Conservation (phyloP, 306 rosid species). For the Quercus ilex region DNA sequence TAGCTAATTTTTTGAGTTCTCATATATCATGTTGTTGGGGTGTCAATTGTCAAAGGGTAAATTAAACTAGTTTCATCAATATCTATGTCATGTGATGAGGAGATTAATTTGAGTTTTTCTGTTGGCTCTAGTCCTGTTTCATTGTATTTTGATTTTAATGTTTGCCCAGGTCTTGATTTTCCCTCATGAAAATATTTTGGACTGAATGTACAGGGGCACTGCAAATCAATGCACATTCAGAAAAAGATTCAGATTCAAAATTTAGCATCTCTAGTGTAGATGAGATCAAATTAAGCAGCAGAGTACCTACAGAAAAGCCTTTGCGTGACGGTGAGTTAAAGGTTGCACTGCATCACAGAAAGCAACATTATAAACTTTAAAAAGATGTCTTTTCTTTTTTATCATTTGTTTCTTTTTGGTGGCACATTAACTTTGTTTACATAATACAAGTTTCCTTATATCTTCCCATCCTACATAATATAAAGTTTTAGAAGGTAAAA, state of each 20-base stretch:
- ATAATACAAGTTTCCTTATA: background rate
- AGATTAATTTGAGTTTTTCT: background rate
- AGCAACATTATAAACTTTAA: background rate
- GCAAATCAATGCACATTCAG: slow-evolving; percentile 20
- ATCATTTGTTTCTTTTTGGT: background rate
- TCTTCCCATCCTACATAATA: background rate
- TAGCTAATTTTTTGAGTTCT: slow-evolving; percentile 1
- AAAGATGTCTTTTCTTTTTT: background rate
- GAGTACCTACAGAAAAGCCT: slow-evolving; percentile 39
- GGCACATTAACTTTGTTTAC: background rate
- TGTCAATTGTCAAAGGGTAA: background rate
- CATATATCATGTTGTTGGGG: background rate
- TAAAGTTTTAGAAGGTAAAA: background rate
- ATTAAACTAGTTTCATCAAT: background rate
- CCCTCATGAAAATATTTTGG: slow-evolving; percentile 27
- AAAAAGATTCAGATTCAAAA: slow-evolving; percentile 36
- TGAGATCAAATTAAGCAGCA: slow-evolving; percentile 35
- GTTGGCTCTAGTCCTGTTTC: background rate
- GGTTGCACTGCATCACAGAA: background rate
- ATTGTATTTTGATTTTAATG: background rate
- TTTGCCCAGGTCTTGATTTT: slow-evolving; percentile 18
- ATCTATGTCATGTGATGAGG: background rate
- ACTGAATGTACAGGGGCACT: slow-evolving; percentile 43
- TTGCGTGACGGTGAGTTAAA: slow-evolving; percentile 56
- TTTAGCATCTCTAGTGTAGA: slow-evolving; percentile 22